Conservation (phyloP, 345 rosid genomes). For the Aquilaria sinensis region DNA sequence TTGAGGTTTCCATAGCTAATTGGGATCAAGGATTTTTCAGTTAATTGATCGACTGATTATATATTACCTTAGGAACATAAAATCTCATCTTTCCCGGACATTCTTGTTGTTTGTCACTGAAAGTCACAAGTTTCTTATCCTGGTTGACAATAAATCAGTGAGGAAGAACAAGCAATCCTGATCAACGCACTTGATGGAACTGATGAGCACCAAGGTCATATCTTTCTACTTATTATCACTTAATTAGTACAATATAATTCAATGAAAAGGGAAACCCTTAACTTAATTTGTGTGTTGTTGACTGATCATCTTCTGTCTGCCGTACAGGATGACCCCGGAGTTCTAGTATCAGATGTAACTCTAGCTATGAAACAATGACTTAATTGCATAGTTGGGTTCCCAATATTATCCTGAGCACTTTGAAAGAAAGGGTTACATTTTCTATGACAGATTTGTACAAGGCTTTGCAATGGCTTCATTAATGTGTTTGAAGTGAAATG, state of each 20-base stretch:
- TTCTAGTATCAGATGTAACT: conserved; percentile 1
- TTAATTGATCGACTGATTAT: too few relatives aligned
- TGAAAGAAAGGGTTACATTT: conserved; percentile 13
- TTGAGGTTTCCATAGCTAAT: too few relatives aligned
- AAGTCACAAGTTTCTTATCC: conserved; percentile 13
- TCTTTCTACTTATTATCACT: background rate
- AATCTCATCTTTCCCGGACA: conserved; percentile 12
- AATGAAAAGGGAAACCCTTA: too few relatives aligned
- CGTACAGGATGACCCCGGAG: conserved; percentile 6
- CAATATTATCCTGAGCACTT: conserved; percentile 1
- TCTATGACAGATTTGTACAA: conserved; percentile 10
- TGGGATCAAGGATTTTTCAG: too few relatives aligned
- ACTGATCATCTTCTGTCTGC: background rate
- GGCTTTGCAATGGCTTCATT: conserved; percentile 19
- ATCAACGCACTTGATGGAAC: conserved; percentile 9
- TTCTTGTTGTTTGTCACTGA: conserved; percentile 13
- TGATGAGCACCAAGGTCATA: conserved; percentile 10
- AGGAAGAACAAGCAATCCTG: conserved; percentile 12
- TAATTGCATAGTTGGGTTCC: conserved; percentile 4
- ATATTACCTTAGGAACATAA: conserved; percentile 5
- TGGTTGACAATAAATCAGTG: conserved; percentile 21
- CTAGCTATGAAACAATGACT: conserved; percentile 7
- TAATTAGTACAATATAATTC: background rate
- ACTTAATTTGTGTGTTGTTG: too few relatives aligned
- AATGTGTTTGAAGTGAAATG: conserved; percentile 20